Conservation (phyloP, 306 rosid genomes). For the Fragaria nilgerrensis region DNA sequence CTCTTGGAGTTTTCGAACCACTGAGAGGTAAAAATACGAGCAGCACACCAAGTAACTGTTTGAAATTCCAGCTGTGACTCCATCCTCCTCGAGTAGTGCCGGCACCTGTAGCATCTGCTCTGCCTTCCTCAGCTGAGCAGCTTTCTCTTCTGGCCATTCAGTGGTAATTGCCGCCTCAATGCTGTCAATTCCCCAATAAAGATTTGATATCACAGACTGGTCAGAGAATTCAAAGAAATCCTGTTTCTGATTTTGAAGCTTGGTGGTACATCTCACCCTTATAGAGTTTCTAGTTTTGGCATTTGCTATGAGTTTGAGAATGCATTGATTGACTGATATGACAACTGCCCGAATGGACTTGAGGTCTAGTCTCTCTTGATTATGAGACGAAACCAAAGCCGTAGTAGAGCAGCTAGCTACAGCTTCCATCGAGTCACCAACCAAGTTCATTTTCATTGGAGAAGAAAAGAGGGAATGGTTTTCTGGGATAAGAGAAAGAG, state of each 20-base stretch:
- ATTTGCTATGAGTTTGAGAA: conserved; percentile 43
- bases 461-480: conserved; percentile 10
- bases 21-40: conserved; percentile 67
- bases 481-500: conserved; percentile 6
- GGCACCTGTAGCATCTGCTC: conserved; percentile 85
- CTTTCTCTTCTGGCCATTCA: conserved; percentile 35
- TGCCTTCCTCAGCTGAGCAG: conserved; percentile 43
- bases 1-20: conserved; percentile 55
- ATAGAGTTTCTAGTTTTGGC: conserved; percentile 41
- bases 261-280: conserved; percentile 48
- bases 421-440: conserved; percentile 20
- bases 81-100: conserved; percentile 66
- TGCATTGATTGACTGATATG: conserved; percentile 50
- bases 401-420: conserved; percentile 17
- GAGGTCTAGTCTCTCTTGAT: conserved; percentile 46
- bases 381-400: conserved; percentile 25
- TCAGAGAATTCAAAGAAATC: conserved; percentile 65
- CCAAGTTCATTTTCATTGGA: conserved; percentile 21
- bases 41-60: conserved; percentile 62
- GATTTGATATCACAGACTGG: conserved; percentile 65
- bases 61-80: conserved; percentile 52
- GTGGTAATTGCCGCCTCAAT: conserved; percentile 58
- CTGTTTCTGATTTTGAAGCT: conserved; percentile 45
- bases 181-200: conserved; percentile 62
- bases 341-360: conserved; percentile 49